Conservation (phyloP, 148 eudicot species). For the Silene uniflora region DNA sequence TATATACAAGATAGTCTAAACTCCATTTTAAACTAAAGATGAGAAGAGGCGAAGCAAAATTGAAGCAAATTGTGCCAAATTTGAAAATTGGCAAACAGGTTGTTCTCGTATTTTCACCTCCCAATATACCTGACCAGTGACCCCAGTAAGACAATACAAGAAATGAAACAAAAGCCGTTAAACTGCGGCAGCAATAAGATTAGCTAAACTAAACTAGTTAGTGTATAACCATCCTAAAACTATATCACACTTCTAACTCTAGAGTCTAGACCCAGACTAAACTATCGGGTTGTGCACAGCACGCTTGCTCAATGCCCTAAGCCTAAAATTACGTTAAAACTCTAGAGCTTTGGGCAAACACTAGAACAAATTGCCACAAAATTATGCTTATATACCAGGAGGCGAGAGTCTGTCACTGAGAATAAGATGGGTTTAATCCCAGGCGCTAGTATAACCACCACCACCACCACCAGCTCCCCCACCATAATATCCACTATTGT, state of each 20-base stretch:
- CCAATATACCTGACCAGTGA: slow-evolving; percentile 23
- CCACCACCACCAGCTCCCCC: slow-evolving; percentile 32
- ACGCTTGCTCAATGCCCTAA: slow-evolving; percentile 22
- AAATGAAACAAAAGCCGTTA: slow-evolving; percentile 22
- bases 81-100: slow-evolving; percentile 13
- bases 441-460: slow-evolving; percentile 63
- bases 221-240: slow-evolving; percentile 33
- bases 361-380: slow-evolving; percentile 31
- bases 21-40: no score
- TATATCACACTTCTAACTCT: slow-evolving; percentile 33
- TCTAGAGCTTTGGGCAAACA: slow-evolving; percentile 24
- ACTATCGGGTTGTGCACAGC: slow-evolving; percentile 23
- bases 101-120: slow-evolving; percentile 34
- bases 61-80: no score
- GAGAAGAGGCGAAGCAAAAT: no score
- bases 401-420: slow-evolving; percentile 21
- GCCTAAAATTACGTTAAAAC: slow-evolving; percentile 18
- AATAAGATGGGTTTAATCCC: slow-evolving; percentile 47
- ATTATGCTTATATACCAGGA: slow-evolving; percentile 39
- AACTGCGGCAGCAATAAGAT: no score
- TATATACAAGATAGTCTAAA: no score
- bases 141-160: slow-evolving; percentile 26
- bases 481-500: slow-evolving; percentile 30
- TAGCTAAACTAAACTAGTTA: slow-evolving; percentile 24
- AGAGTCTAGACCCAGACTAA: slow-evolving; percentile 24